These are phyloP conservation scores for Populus pruinosa DNA, from an alignment of 345 rosid species.

Conservation along the genomic window DNA sequence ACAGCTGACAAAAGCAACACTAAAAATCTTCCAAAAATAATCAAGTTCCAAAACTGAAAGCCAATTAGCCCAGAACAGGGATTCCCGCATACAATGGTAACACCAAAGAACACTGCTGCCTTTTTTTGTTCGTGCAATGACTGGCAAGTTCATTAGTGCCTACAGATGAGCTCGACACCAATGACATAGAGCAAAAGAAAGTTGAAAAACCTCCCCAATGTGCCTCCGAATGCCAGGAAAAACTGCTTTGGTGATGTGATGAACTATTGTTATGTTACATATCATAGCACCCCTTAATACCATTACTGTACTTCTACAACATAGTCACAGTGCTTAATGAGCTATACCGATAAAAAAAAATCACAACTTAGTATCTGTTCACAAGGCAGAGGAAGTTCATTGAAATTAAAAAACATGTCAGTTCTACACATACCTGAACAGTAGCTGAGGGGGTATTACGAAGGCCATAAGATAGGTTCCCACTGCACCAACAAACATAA, in stretches of 20 bases:
- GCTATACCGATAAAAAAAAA: not conserved
- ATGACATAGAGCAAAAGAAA: not conserved
- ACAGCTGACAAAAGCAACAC: not conserved
- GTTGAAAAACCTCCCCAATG: not conserved
- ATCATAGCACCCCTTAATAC: not conserved
- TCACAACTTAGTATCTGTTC: not conserved
- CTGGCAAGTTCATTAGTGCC: not conserved
- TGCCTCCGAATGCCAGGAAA: not conserved
- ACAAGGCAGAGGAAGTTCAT: not conserved
- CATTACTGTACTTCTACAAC: not conserved
- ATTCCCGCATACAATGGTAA: too few species aligned
- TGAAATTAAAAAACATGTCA: not conserved
- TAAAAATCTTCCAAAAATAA: too few species aligned
- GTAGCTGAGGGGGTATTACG: conserved; percentile 78
- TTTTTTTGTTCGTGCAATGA: not conserved
- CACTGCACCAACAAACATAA: conserved; percentile 49
- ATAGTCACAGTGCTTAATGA: too few species aligned
- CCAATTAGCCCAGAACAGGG: too few species aligned
- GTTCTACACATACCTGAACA: conserved; percentile 45
- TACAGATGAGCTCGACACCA: not conserved
- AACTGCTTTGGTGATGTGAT: not conserved
- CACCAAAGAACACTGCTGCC: too few species aligned
- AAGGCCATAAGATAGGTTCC: conserved; percentile 75
- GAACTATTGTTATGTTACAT: not conserved
- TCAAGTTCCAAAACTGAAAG: too few species aligned